These are phyloP conservation scores for Bacterosira constricta DNA, from an alignment of 108 stramenopile genomes.

Conservation along the genomic window DNA sequence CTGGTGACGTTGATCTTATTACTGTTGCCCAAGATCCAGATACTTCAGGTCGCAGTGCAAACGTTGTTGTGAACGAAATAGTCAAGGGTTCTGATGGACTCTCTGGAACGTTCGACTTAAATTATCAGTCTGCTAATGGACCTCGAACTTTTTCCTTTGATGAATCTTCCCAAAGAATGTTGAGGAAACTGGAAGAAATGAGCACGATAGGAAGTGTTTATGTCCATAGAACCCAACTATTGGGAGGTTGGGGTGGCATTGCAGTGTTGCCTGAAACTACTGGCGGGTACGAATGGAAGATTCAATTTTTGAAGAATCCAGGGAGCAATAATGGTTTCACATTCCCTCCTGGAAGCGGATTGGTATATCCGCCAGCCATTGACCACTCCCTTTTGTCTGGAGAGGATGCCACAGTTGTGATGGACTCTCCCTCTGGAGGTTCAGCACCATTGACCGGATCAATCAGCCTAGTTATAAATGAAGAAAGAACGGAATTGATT, in stretches of 20 bases:
- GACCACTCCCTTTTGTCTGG: slow-evolving; percentile 52
- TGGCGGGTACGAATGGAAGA: slow-evolving; percentile 81
- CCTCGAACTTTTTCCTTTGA: slow-evolving; percentile 59
- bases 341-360: slow-evolving; percentile 85
- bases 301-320: slow-evolving; percentile 71
- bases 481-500: slow-evolving; percentile 50
- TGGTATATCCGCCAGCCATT: slow-evolving; percentile 60
- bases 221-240: slow-evolving; percentile 63
- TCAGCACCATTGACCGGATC: slow-evolving; percentile 43
- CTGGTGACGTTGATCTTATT: slow-evolving; percentile 64
- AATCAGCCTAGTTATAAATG: slow-evolving; percentile 35
- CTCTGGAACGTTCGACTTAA: slow-evolving; percentile 63
- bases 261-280: slow-evolving; percentile 56
- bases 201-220: slow-evolving; percentile 63
- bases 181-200: slow-evolving; percentile 77
- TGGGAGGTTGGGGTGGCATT: slow-evolving; percentile 80
- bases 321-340: slow-evolving; percentile 66
- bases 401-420: slow-evolving; percentile 39
- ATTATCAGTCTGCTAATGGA: slow-evolving; percentile 46
- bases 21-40: slow-evolving; percentile 53
- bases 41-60: slow-evolving; percentile 36
- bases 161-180: slow-evolving; percentile 55
- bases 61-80: slow-evolving; percentile 59
- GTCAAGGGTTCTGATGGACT: slow-evolving; percentile 67
- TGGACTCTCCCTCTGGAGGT: slow-evolving; percentile 47